These are phyloP conservation scores for Asterionellopsis glacialis DNA, from an alignment of 108 stramenopile genomes.

Conservation along the genomic window DNA sequence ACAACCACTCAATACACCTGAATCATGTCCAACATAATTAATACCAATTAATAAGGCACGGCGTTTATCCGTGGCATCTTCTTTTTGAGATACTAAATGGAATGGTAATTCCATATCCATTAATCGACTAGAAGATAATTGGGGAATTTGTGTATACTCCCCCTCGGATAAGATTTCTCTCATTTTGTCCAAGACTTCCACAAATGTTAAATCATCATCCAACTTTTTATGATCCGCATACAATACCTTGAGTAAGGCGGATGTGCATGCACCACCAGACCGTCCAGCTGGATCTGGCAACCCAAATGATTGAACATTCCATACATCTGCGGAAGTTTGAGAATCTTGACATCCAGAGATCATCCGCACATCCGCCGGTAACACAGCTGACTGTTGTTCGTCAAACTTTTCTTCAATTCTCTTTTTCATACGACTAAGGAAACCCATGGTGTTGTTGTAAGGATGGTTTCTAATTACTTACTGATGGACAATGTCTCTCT, in stretches of 20 bases:
- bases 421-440: no score
- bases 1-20: conserved; percentile 72
- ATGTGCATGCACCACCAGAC: conserved; percentile 86
- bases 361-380: conserved; percentile 55
- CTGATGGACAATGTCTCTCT: no score
- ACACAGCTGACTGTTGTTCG: neutral
- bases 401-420: no score
- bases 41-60: conserved; percentile 81
- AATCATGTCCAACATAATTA: conserved; percentile 65
- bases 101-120: conserved; percentile 30
- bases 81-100: conserved; percentile 25
- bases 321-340: conserved; percentile 31
- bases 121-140: conserved; percentile 41
- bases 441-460: no score
- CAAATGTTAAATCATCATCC: conserved; percentile 53
- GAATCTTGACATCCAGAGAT: conserved; percentile 42
- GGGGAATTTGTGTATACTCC: conserved; percentile 57
- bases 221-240: conserved; percentile 45
- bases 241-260: conserved; percentile 64
- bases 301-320: conserved; percentile 49
- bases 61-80: conserved; percentile 11
- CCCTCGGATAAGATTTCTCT: conserved; percentile 31
- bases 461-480: no score
- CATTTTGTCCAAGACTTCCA: conserved; percentile 64
- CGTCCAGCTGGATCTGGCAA: conserved; percentile 69